These are phyloP conservation scores for Tolypocladium album DNA, from an alignment of 2,329 filamentous ascomycete species.

Conservation along the genomic window DNA sequence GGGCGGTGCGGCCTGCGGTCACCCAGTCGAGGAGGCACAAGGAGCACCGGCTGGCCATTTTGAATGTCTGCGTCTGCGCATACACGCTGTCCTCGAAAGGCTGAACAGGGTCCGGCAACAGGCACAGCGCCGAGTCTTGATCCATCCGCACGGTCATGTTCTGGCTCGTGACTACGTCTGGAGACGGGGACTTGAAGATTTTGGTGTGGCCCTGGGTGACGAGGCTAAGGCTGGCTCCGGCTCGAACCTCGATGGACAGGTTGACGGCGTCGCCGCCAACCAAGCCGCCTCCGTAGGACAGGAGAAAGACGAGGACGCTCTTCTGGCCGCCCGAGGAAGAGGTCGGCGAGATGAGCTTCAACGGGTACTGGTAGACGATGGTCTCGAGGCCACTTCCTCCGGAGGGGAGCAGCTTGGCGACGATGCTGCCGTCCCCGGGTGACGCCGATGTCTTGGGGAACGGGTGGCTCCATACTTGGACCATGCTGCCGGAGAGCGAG, in stretches of 20 bases:
- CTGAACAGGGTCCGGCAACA: conserved; percentile 85
- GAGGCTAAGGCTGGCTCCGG: conserved; percentile 54
- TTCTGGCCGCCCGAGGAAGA: conserved; percentile 51
- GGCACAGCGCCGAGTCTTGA: conserved; percentile 43
- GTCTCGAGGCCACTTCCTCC: conserved; percentile 59
- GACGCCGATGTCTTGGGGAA: conserved; percentile 64
- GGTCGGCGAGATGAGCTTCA: conserved; percentile 77
- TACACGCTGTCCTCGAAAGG: conserved; percentile 81
- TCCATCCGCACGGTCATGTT: conserved; percentile 39
- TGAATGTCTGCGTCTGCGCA: conserved; percentile 73
- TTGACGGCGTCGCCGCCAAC: conserved; percentile 78
- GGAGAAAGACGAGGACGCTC: conserved; percentile 73
- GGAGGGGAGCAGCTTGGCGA: conserved; percentile 62
- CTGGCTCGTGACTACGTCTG: conserved; percentile 47
- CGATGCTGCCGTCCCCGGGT: conserved; percentile 69
- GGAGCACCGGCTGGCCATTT: conserved; percentile 42
- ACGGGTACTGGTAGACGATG: conserved; percentile 82
- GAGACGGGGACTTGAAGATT: conserved; percentile 70
- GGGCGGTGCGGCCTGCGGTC: conserved; percentile 71
- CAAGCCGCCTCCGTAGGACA: conserved; percentile 90
- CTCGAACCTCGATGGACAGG: conserved; percentile 56
- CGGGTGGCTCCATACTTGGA: conserved; percentile 30
- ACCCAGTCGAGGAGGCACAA: conserved; percentile 92
- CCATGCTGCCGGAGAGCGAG: conserved; percentile 4
- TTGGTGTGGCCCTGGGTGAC: conserved; percentile 81